These are phyloP conservation scores for Pyrenopolyporus hunteri DNA, from an alignment of 495 filamentous ascomycete species.

Conservation along the genomic window DNA sequence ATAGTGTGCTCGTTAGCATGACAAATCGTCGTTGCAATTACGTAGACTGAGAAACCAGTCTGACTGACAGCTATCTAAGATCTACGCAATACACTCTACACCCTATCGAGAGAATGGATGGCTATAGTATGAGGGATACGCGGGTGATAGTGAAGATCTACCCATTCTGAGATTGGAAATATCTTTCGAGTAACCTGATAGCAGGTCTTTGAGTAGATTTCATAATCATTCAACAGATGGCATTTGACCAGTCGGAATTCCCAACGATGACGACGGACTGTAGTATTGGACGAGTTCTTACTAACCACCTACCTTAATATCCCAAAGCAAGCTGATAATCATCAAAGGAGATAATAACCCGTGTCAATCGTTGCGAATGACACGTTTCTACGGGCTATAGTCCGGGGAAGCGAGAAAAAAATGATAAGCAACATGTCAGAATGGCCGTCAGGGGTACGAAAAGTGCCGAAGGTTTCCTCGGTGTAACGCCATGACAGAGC, in stretches of 20 bases:
- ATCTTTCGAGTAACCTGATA: no score
- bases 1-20: no score
- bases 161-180: no score
- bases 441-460: conserved; percentile 1
- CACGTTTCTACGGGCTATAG: not conserved
- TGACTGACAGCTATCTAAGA: no score
- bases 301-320: not conserved
- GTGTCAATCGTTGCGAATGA: not conserved
- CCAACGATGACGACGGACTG: not conserved
- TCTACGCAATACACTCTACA: no score
- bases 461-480: not conserved
- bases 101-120: no score
- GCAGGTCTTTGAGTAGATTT: not conserved
- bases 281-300: not conserved
- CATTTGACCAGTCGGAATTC: not conserved
- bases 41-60: no score
- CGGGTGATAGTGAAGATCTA: no score
- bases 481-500: conserved; percentile 1
- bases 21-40: no score
- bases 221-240: not conserved
- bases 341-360: not conserved
- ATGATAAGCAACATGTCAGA: not conserved
- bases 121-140: no score
- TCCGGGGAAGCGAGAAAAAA: not conserved
- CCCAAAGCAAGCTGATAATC: not conserved